Conservation (phyloP, 768 basidiomycete species). For the Austroboletus eburneus region DNA sequence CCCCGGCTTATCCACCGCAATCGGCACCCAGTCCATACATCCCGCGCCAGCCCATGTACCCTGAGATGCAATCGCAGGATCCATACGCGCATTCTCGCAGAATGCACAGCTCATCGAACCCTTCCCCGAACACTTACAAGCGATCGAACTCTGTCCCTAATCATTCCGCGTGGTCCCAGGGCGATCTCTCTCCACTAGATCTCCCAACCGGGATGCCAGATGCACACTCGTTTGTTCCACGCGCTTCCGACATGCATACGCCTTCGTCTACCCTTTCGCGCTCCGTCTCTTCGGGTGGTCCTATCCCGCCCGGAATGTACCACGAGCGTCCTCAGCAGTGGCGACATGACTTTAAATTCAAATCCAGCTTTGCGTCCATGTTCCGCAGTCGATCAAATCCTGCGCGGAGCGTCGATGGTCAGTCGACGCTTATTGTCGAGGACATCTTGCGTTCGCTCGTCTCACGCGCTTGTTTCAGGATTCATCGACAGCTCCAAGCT, state of each 20-base stretch:
- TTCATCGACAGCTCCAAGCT: conserved; percentile 25
- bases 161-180: conserved; percentile 12
- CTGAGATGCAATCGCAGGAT: conserved; percentile 10
- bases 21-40: conserved; percentile 30
- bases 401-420: conserved; percentile 14
- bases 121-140: conserved; percentile 1
- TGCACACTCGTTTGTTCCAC: conserved; percentile 11
- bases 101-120: conserved; percentile 1
- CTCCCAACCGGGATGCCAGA: conserved; percentile 17
- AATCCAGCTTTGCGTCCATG: conserved; percentile 27
- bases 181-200: conserved; percentile 21
- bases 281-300: conserved; percentile 11
- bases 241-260: conserved; percentile 19
- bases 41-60: conserved; percentile 17
- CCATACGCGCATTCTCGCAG: conserved; percentile 7
- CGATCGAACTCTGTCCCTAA: conserved; percentile 3
- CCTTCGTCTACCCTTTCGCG: conserved; percentile 24
- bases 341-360: conserved; percentile 32
- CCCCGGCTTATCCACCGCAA: conserved; percentile 11
- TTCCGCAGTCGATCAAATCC: conserved; percentile 22
- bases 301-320: conserved; percentile 7
- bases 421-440: conserved; percentile 1
- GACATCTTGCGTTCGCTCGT: neutral
- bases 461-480: conserved; percentile 8
- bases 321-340: conserved; percentile 26